Base-by-base conservation (phyloP, 2,329 filamentous ascomycete genomes). In the Aspergillus sp. region DNA sequence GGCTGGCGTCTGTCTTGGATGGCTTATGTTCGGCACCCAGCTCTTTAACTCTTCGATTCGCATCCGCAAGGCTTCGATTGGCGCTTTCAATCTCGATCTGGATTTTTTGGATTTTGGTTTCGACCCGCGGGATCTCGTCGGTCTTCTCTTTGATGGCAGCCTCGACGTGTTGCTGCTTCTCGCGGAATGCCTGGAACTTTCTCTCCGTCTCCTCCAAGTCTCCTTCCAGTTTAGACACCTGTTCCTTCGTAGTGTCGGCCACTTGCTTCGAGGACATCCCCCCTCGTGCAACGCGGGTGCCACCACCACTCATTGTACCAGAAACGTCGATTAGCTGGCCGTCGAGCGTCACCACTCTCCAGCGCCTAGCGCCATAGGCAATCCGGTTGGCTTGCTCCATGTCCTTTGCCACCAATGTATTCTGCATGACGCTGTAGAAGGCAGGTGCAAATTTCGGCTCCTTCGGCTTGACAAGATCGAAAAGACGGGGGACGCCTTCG, bases 241-340 rank as follows among this genome's bases (percentile, higher is more conserved):
- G 83, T 44, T 96, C 89, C 57, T 86, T 88, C 32, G 78, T 82
- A 11, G 82, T 82, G 36, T 93, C 86, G 1, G 84, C 75, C n/a
- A 83, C 80, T 28, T 93, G 78, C 61, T 94, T 96, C 8, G 88
- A 93, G 0, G 89, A 96, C 93, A 98, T 98, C 36, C 86, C 78
- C 1, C 93, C 93, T 53, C 80, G 86, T 48, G 89, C 88, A 35
- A 91, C 84, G 11, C 84, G 83, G 28, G 77, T 89, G 35, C 91
- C 91, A 69, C 91, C 91, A 68, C 91, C 91, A 37, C 85, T 94
- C 91, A 98, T 96, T 22, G 91, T 96, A 69, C 91, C 91, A 1
- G 89, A 95, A 57, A 93, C 93, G 64, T 98, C 91, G 45, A 98
- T 96, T 32, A 98, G 72, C 58, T 95, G 88, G 30, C 91, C 91